Base-by-base conservation (phyloP, 208 protist species). In the Herpetomonas samuelpessoai region DNA sequence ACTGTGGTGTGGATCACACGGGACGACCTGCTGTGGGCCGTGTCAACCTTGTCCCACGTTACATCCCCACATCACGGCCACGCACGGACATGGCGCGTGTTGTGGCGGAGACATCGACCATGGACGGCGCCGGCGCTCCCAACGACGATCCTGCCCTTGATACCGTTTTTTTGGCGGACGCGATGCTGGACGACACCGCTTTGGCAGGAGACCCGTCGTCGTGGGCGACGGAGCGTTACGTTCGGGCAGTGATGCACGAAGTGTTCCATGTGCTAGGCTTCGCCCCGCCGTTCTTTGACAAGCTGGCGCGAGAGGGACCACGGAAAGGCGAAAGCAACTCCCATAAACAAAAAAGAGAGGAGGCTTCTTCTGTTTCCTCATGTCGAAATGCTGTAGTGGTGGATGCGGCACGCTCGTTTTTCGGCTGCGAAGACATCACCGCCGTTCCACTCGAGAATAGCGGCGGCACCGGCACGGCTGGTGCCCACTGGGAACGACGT, bases 401-500 rank as follows among this genome's bases (percentile, higher is more conserved):
- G 12, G 4, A 2, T 0, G 53, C 62, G 18, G 78, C 69, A 10
- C 41, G 67, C 25, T 18, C 22, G 0, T 72, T 81, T 51, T 79
- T 86, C 35, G 62, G 49, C 26, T 93, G 86, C 54, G 10, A 63
- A 21, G 26, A 44, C 21, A 28, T 93, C 0, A 56, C 65, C 4
- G 85, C 81, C 2, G 77, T 77, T 1, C 74, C 79, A 26, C 35
- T 93, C 1, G 88, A 95, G 51, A 68, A 80, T 41, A 71, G 84
- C 29, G 88, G 88, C 19, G 79, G 66, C 6, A 50, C 55, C 3
- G 85, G 83, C n/a, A 93, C 86, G 0, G 82, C 66, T 1, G 27
- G 69, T 9, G 79, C 74, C 7, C 91, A 96, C 72, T 96, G 83
- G 91, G 84, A 93, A 61, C 75, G 84, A 12, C 29, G 74, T 9